phyloP scores from a whole-genome alignment of 352 stramenopile species.

The Phytophthora pisi region DNA sequence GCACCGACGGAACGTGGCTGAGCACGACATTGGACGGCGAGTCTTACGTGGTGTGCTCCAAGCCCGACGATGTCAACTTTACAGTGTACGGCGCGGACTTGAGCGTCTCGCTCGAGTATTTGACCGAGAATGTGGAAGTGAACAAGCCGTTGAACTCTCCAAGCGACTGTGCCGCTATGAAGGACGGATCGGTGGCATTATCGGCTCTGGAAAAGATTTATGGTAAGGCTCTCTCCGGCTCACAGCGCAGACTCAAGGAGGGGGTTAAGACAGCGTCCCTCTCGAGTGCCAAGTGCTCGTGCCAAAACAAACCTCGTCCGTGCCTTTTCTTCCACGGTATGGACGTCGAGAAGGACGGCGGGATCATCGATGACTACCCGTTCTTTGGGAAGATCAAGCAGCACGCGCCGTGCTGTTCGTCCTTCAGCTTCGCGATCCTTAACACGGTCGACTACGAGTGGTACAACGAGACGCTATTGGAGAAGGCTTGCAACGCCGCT shows the following conservation, averaged over 20 bases:
- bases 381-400: neutral
- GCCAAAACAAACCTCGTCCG: constrained; percentile 31
- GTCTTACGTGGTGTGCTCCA: neutral
- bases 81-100: neutral
- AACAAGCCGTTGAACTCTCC: neutral
- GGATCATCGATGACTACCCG: constrained; percentile 1
- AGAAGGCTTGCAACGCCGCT: constrained; percentile 26
- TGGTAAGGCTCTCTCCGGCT: neutral
- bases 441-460: constrained; percentile 2
- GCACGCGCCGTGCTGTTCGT: neutral
- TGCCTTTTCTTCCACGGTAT: constrained; percentile 55
- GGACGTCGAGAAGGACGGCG: constrained; percentile 25
- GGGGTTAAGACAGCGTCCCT: neutral
- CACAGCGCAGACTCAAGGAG: neutral
- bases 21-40: neutral
- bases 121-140: neutral
- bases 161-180: neutral
- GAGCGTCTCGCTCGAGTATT: constrained; percentile 1
- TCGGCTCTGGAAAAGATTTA: neutral
- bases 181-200: neutral
- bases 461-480: neutral
- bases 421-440: constrained; percentile 1
- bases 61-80: neutral
- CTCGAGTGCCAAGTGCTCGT: constrained; percentile 20
- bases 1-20: neutral